A percentile compares a stretch with the other conserved stretches of the same genome.
Conservation (phyloP, 1,284 basidiomycete species). For the Cutaneotrichosporon sp. region DNA sequence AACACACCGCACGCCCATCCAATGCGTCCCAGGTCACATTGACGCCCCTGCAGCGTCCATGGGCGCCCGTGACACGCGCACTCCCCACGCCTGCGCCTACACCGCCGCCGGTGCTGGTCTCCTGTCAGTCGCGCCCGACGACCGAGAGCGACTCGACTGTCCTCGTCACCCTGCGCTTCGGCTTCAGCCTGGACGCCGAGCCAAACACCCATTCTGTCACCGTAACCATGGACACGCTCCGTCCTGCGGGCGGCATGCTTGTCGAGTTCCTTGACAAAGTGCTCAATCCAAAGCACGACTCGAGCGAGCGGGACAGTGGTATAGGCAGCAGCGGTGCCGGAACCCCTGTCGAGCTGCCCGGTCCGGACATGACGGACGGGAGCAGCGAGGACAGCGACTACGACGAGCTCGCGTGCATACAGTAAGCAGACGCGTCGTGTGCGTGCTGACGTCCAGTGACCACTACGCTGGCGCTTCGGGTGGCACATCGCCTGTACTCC, state of each 20-base stretch:
- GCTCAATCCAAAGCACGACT: background rate
- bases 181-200: constrained; percentile 23
- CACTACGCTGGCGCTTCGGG: constrained; percentile 22
- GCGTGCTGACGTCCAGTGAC: constrained; percentile 17
- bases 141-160: constrained; percentile 1
- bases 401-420: constrained; percentile 22
- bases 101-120: constrained; percentile 8
- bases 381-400: constrained; percentile 31
- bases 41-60: background rate
- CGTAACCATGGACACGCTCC: constrained; percentile 24
- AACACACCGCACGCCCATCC: background rate
- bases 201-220: constrained; percentile 27
- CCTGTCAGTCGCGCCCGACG: constrained; percentile 5
- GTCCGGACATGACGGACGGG: constrained; percentile 27
- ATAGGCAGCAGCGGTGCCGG: background rate
- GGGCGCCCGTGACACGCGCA: background rate
- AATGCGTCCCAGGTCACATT: background rate
- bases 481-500: constrained; percentile 7
- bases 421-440: constrained; percentile 10
- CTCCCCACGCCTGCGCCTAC: background rate
- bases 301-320: background rate
- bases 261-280: constrained; percentile 20
- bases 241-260: constrained; percentile 18
- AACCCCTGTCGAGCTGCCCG: background rate
- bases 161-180: constrained; percentile 28